Evolutionary conservation across 148 eudicot species (phyloP), one percentile per base, ranked within the genome.

Genomic region (Heliamphora exappendiculata): DNA sequence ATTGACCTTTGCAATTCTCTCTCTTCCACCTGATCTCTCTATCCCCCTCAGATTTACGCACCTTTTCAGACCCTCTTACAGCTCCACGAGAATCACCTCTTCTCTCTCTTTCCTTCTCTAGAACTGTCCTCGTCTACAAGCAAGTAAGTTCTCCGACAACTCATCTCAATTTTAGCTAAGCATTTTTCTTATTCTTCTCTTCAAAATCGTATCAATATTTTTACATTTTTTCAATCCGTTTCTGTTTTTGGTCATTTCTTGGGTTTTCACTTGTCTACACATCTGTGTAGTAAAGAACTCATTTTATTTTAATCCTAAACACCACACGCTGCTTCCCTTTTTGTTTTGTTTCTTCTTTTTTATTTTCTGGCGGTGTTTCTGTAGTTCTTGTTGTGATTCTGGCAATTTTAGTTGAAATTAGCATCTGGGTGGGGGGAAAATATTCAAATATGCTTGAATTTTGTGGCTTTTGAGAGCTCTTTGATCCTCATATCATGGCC

Each of bases 401-500:
- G 78, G 47, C 73, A 19, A 10, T 68, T 49, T 74, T 67, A 62
- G 53, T 1, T 66, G 80, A 9, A 76, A 77, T 86, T 70, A 53
- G 73, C 41, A 76, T 73, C 77, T 81, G 85, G 84, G 80, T n/a
- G n/a, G n/a, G n/a, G n/a, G n/a, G n/a, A n/a, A n/a, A n/a, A n/a
- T 65, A 29, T 70, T 85, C n/a, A 24, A 57, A n/a, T n/a, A n/a
- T n/a, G n/a, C n/a, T n/a, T 81, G 85, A 64, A 69, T 72, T 76
- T 73, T 75, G 70, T 28, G 54, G 24, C 58, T 24, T 75, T 85
- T 83, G 82, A 82, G 81, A 28, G 78, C 88, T 11, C 20, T 84
- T 9, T 84, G 88, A 81, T 83, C 75, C 75, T 80, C 47, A 66
- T 81, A 86, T 89, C 87, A 90, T 87, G 93, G 59, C 81, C 76